A percentile compares a stretch with the other conserved stretches of the same genome.
phyloP scores from a whole-genome alignment of 2,329 filamentous ascomycete species.

The Phaeophleospora eucalypticola region DNA sequence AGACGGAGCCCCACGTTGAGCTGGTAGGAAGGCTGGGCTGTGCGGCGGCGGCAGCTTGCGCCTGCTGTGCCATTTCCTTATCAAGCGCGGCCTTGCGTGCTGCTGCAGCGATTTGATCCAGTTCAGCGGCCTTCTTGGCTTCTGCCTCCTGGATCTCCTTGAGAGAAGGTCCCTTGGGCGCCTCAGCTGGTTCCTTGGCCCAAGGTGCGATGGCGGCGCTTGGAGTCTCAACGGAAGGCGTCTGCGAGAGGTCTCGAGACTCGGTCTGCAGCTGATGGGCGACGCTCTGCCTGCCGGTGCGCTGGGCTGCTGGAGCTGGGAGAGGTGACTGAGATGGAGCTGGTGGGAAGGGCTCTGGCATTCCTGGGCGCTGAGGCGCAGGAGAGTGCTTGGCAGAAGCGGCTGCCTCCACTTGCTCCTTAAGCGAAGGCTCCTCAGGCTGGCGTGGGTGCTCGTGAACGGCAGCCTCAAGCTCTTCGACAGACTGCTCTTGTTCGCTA shows the following conservation, averaged over 20 bases:
- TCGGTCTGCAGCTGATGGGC: constrained; percentile 67
- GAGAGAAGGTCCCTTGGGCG: constrained; percentile 79
- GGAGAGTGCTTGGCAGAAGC: constrained; percentile 56
- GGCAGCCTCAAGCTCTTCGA: no score
- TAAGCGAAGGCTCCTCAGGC: constrained; percentile 59
- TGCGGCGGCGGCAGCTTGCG: constrained; percentile 44
- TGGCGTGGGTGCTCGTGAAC: constrained; percentile 22
- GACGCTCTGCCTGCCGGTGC: constrained; percentile 70
- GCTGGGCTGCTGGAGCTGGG: constrained; percentile 83
- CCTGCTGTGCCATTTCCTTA: constrained; percentile 67
- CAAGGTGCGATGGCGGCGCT: constrained; percentile 81
- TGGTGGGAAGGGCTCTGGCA: constrained; percentile 73
- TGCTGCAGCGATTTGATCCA: constrained; percentile 74
- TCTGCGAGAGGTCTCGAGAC: constrained; percentile 71
- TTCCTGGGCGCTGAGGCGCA: constrained; percentile 49
- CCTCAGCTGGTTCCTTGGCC: constrained; percentile 76
- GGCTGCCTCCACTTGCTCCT: constrained; percentile 80
- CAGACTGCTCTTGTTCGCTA: constrained; percentile 36
- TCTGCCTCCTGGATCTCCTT: constrained; percentile 97
- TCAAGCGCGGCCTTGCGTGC: constrained; percentile 74
- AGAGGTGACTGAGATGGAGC: constrained; percentile 74
- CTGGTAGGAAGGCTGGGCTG: constrained; percentile 77
- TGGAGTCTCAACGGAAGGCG: constrained; percentile 62
- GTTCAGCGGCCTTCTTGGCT: constrained; percentile 85
- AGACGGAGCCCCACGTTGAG: constrained; percentile 82